A percentile compares a stretch with the other conserved stretches of the same genome.
phyloP scores from a whole-genome alignment of 208 protist genomes.

The Wallacemonas sp. region DNA sequence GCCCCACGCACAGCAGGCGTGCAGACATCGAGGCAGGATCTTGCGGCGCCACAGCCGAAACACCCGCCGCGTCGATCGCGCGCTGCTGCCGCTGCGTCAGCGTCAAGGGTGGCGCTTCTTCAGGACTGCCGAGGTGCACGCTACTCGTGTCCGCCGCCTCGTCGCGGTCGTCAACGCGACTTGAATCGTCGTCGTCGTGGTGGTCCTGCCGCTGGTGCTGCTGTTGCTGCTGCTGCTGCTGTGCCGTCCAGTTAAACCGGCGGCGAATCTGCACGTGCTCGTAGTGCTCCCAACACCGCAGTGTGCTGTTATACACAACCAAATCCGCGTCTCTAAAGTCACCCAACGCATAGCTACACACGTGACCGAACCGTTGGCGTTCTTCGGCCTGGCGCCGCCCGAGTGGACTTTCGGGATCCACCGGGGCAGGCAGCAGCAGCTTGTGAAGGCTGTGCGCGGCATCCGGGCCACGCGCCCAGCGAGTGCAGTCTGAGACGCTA shows the following conservation, averaged over 20 bases:
- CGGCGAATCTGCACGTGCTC: constrained; percentile 48
- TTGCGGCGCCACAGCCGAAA: constrained; percentile 3
- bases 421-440: constrained; percentile 12
- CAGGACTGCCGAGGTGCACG: not conserved
- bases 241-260: constrained; percentile 13
- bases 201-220: not conserved
- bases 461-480: constrained; percentile 25
- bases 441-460: constrained; percentile 33
- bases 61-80: not conserved
- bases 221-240: constrained; percentile 15
- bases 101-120: constrained; percentile 8
- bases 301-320: constrained; percentile 39
- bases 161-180: not conserved
- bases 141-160: not conserved
- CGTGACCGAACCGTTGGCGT: constrained; percentile 16
- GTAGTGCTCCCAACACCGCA: constrained; percentile 40
- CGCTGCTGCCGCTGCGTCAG: constrained; percentile 6
- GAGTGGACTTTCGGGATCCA: constrained; percentile 6
- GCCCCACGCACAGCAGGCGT: constrained; percentile 26
- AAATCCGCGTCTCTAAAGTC: constrained; percentile 57
- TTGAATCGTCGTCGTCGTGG: not conserved
- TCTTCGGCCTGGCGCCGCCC: constrained; percentile 25
- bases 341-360: constrained; percentile 40
- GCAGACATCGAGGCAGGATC: constrained; percentile 24
- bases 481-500: constrained; percentile 27